Evolutionary conservation across 1,284 basidiomycete genomes (phyloP).

Genomic region (Ceratobasidium sp.): DNA sequence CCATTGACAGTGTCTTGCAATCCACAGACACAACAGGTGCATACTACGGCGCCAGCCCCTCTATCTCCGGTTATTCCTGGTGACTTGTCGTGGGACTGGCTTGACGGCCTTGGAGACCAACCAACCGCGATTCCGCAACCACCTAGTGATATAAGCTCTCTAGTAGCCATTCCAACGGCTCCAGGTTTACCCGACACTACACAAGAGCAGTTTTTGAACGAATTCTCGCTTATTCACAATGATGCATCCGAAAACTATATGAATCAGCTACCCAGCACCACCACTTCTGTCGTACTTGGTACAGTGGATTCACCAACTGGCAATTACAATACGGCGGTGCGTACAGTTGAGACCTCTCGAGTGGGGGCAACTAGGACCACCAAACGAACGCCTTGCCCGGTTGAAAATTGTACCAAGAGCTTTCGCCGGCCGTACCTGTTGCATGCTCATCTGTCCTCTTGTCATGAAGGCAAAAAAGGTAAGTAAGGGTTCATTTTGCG

Average conservation of each 20-base stretch:
- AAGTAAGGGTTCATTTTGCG: not conserved
- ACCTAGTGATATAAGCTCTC: not conserved
- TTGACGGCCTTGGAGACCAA: not conserved
- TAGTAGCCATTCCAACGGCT: not conserved
- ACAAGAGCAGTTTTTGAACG: too few species aligned
- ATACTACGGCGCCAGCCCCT: too few species aligned
- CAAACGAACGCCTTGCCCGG: not conserved
- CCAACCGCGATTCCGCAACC: not conserved
- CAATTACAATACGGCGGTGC: not conserved
- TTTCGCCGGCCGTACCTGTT: not conserved
- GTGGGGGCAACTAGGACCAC: not conserved
- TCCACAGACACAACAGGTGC: not conserved
- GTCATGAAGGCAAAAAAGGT: not conserved
- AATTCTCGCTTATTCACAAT: not conserved
- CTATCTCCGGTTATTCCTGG: not conserved
- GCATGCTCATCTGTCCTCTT: not conserved
- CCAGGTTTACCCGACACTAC: too few species aligned
- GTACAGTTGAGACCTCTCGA: not conserved
- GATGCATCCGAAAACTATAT: too few species aligned
- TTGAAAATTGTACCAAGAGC: not conserved
- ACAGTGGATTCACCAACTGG: not conserved
- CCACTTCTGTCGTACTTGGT: too few species aligned
- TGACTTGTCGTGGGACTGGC: conserved; percentile 1
- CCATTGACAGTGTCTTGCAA: not conserved
- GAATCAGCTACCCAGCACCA: too few species aligned